Evolutionary conservation across 2,329 filamentous ascomycete genomes (phyloP), one percentile per base, ranked within the genome.

Genomic region (Ceratocystis variospora): DNA sequence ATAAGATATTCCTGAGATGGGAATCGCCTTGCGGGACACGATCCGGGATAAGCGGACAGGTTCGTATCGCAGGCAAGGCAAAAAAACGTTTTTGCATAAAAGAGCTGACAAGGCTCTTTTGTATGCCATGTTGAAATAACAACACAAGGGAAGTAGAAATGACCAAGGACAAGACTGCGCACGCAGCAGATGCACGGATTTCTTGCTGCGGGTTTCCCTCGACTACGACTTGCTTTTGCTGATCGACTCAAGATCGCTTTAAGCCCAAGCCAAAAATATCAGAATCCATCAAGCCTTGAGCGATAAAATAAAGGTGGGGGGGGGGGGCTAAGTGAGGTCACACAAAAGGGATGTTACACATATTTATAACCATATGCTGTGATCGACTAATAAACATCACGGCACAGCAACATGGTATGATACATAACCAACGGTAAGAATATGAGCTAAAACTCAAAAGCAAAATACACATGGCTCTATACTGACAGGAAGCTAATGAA

Each of bases 341-440:
- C 28, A 59, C 55, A 59, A 59, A 15, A 55, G 6, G 5, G 22
- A n/a, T 59, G 55, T 59, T 59, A 59, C 55, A 59, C 55, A 59
- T 3, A 8, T 15, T 12, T 2, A 15, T 12, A 41, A 41, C 37
- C 37, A 15, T 15, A 41, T 15, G 10, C 37, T 4, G 37, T 41
- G 37, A 41, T 15, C 37, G 37, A 41, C 10, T 41, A 12, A 1
- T 41, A 4, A 41, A 41, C 37, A 41, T 41, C 10, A 41, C 12
- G 10, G 37, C 37, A 53, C 7, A 53, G 5, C 15, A 15, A 25
- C 48, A 19, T 25, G 48, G 12, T 12, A 2, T 22, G 53, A 57
- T 17, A 57, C 4, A 7, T 25, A 12, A 31, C 3, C 28, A 15
- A 25, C 7, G 12, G 22, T 22, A 55, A 31, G 12, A 28, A 55